Base-by-base conservation (phyloP, 2,329 filamentous ascomycete species). In the Colletotrichum brevisporum region DNA sequence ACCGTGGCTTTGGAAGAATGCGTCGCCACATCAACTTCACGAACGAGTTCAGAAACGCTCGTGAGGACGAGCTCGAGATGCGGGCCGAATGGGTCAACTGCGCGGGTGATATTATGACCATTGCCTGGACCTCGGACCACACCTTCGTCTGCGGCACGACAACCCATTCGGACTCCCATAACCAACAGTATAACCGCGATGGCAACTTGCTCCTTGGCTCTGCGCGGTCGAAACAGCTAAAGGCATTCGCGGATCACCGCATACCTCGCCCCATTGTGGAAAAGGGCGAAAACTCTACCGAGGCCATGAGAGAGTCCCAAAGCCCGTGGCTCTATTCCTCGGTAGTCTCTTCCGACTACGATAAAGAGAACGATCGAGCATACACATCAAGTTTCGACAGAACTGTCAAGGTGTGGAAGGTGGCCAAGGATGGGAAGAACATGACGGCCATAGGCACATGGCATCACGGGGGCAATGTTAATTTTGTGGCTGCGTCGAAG, bases 101-200 rank as follows among this genome's bases (percentile, higher is more conserved):
- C 60, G 88, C 89, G 36, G 89, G 89, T 4, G 89, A 91, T 73
- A 85, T 91, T 51, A 81, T 84, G 24, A 86, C 88, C 2, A 81
- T 90, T 56, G 83, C 82, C 18, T 91, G 89, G 89, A 80, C 87
- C 0, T 86, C 86, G 0, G 74, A 85, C 21, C 75, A 82, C n/a
- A 79, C 80, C 16, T 88, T 91, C 59, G 74, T 91, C n/a, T 90
- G 88, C 71, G 89, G 89, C 41, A 88, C 89, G 0, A 89, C 88
- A 0, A 86, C 86, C 0, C 89, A 91, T 76, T 90, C 88, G 0
- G 89, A 91, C 72, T 78, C 82, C 0, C 86, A 89, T 50, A 91
- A 91, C 66, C 88, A 90, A 73, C 89, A 91, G 70, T 91, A 91
- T 74, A 91, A 91, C 72, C 90, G 88, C 72, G 85, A 87, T 0